Evolutionary conservation across 257 asterid genomes (phyloP), one percentile per base, ranked within the genome.

Genomic region (Ligustrum vulgare): DNA sequence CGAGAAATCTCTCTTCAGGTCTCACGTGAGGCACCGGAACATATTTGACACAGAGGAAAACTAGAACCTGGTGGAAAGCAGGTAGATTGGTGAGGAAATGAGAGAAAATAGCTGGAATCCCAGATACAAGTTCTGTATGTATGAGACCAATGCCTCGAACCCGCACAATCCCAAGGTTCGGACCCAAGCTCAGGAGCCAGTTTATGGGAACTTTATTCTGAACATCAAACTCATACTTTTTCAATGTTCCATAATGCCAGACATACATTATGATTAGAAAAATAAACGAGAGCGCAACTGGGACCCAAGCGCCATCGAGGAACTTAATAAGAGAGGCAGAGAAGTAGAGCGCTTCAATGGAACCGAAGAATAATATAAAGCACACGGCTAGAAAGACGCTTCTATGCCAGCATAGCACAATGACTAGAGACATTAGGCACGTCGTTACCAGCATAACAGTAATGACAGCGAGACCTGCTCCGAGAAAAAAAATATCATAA

Each of bases 241-340:
- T 92, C 77, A 51, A 31, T 0, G 98, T 94, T 12, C 98, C 98
- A 12, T 94, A 94, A 54, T 94, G 96, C 98, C 98, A 94, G 6
- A 77, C 68, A 79, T 86, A 86, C 98, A 94, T 94, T 72, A 88
- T 81, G 6, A 75, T 76, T n/a, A 94, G 90, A 75, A 92, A 89
- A 64, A 89, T 82, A 31, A 92, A 78, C 0, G 98, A 92, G 20
- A 94, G 91, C 0, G 89, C 97, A 22, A 92, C 54, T 0, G 98
- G 98, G 65, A 94, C 98, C 98, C 98, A 94, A 2, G 98, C 98
- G 16, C 98, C 98, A n/a, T 94, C 98, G 2, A 65, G 89, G 86
- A 94, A 94, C 81, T 94, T 94, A 84, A 90, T 92, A 22, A 94
- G 88, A 51, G 98, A 94, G 63, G 98, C 96, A 0, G 98, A 92